phyloP scores from a whole-genome alignment of 257 asterid genomes.

The Ophiorrhiza pumila region DNA sequence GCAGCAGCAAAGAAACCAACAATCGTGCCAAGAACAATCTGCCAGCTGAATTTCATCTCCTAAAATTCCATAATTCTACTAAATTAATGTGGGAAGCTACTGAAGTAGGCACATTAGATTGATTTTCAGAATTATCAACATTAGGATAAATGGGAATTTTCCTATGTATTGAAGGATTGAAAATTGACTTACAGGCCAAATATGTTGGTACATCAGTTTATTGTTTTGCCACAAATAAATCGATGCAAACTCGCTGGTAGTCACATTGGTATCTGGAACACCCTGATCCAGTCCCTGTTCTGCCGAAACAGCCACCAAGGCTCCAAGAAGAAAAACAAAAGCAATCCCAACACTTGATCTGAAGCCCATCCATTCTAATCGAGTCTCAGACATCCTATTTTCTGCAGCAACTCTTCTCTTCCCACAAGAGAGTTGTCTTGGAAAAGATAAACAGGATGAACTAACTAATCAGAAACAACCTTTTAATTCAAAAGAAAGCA shows the following conservation, averaged over 20 bases:
- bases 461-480: background rate
- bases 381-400: conserved; percentile 11
- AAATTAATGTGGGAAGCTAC: background rate
- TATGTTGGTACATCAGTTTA: conserved; percentile 64
- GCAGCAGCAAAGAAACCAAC: conserved; percentile 95
- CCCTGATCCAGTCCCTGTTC: conserved; percentile 9
- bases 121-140: background rate
- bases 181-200: conserved; percentile 83
- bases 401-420: background rate
- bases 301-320: conserved; percentile 1
- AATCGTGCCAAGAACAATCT: conserved; percentile 62
- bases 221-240: conserved; percentile 46
- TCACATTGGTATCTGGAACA: background rate
- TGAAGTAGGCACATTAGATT: background rate
- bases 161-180: background rate
- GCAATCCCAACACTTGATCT: conserved; percentile 1
- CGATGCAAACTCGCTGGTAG: background rate
- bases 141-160: background rate
- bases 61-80: conserved; percentile 18
- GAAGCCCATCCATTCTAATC: background rate
- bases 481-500: background rate
- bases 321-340: conserved; percentile 1
- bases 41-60: conserved; percentile 79
- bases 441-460: background rate
- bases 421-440: background rate